Percentiles rank a stretch among this genome's conserved stretches.
These are phyloP conservation scores for Leucogyrophana mollusca DNA, from an alignment of 768 basidiomycete species.

Conservation along the genomic window DNA sequence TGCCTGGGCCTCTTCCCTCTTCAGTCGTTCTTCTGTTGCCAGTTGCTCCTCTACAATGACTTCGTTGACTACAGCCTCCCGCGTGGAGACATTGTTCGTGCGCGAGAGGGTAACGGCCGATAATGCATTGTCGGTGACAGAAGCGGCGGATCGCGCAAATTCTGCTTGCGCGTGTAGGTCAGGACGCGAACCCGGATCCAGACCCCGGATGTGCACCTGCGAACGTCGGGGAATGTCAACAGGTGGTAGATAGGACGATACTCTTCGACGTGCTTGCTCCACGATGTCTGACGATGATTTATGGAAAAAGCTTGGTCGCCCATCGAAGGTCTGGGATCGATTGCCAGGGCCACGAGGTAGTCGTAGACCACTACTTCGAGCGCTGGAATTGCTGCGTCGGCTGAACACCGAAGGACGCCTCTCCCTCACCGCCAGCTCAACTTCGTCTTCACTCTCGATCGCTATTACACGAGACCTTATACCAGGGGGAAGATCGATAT, in stretches of 20 bases:
- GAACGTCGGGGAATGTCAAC: background rate
- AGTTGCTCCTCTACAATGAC: constrained; percentile 69
- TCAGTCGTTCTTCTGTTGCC: constrained; percentile 49
- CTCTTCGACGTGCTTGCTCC: constrained; percentile 4
- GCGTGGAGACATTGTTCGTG: constrained; percentile 48
- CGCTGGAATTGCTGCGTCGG: constrained; percentile 22
- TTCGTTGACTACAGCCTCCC: constrained; percentile 65
- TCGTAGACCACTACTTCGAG: background rate
- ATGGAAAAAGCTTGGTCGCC: background rate
- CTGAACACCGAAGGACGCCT: constrained; percentile 40
- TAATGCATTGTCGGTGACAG: constrained; percentile 7
- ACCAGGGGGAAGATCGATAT: constrained; percentile 57
- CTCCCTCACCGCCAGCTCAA: constrained; percentile 40
- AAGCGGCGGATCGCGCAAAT: constrained; percentile 22
- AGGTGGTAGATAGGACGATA: constrained; percentile 7
- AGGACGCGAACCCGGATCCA: constrained; percentile 38
- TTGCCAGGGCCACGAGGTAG: constrained; percentile 1
- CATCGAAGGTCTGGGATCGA: constrained; percentile 7
- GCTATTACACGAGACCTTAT: constrained; percentile 51
- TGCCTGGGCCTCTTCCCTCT: constrained; percentile 55
- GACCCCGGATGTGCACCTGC: constrained; percentile 11
- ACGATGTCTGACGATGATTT: constrained; percentile 1
- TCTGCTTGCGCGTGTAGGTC: constrained; percentile 47
- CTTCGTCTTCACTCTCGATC: constrained; percentile 43
- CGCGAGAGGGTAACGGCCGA: constrained; percentile 21